Base-by-base conservation (phyloP, 108 stramenopile genomes). In the Seminavis robusta region DNA sequence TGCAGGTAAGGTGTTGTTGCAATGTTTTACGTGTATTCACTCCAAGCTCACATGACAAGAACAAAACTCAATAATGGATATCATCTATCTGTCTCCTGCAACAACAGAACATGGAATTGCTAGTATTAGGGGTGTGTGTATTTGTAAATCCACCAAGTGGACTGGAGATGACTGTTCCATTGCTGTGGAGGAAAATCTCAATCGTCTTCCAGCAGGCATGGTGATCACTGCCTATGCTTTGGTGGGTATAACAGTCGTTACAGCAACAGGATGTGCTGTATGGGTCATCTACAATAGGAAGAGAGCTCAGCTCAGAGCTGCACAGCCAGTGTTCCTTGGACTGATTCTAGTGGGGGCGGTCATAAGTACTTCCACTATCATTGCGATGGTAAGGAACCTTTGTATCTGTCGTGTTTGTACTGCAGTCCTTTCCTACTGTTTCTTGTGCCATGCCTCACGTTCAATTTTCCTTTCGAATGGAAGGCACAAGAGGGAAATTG, bases 151-250 rank as follows among this genome's bases (percentile, higher is more conserved):
- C 19, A 13, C 26, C n/a, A 17, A 26, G 15, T 58, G 57, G 57
- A 58, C 44, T 1, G 57, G 57, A 2, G 29, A 33, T n/a, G 57
- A 58, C 44, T 58, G 57, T 23, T 21, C 19, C 32, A 38, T 53
- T 3, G 52, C 36, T 13, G 52, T 53, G 21, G 17, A 1, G 7
- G 36, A 53, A 45, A 23, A 53, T 11, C 11, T 15, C 1, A 53
- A 53, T 37, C 9, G 19, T 4, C 36, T 53, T 11, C 8, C 33
- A 4, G 21, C 33, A 8, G 8, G 36, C 9, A 10, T 53, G 0
- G 24, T 17, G 20, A 24, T 8, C 16, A 34, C 38, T 53, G 33
- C 34, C 7, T 53, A 53, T 37, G 38, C 20, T 21, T 24, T 53
- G 52, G 8, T 53, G 16, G 52, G 31, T 0, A 8, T 20, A 7